A percentile compares a stretch with the other conserved stretches of the same genome.
Evolutionary conservation across 2,329 filamentous ascomycete genomes (phyloP).

Genomic region (Ceratocystis lukuohia): DNA sequence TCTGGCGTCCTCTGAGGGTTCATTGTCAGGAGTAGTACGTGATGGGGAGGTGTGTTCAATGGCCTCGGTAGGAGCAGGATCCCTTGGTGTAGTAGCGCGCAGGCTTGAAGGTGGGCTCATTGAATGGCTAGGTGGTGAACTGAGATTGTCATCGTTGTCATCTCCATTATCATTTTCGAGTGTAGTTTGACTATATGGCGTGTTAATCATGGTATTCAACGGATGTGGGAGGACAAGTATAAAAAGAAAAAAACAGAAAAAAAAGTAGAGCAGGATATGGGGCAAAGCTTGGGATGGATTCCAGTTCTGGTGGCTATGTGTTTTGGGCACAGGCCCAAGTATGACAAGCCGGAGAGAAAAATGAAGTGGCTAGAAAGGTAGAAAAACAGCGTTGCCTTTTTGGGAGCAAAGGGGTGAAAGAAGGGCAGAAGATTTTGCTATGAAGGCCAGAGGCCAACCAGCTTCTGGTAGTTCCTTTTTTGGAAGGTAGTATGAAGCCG

Average conservation of each 20-base stretch:
- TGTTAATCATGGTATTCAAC: slow-evolving; percentile 20
- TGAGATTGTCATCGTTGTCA: slow-evolving; percentile 28
- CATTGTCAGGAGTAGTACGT: slow-evolving; percentile 28
- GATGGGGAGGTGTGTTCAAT: slow-evolving; percentile 28
- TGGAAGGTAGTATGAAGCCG: no score
- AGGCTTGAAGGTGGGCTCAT: slow-evolving; percentile 31
- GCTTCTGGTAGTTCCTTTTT: no score
- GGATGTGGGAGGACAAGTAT: neutral
- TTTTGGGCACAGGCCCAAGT: neutral
- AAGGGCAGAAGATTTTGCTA: neutral
- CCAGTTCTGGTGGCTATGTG: neutral
- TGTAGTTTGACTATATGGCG: slow-evolving; percentile 19
- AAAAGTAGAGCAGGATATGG: slow-evolving; percentile 4
- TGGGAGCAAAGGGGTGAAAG: neutral
- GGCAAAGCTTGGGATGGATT: neutral
- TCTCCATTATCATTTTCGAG: slow-evolving; percentile 24
- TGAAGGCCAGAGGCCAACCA: neutral
- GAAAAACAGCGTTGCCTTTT: neutral
- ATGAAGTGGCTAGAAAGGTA: neutral
- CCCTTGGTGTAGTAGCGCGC: slow-evolving; percentile 32
- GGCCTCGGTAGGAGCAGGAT: slow-evolving; percentile 40
- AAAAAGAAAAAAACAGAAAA: neutral
- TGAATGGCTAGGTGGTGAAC: slow-evolving; percentile 29
- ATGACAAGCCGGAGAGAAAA: neutral
- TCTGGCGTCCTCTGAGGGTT: slow-evolving; percentile 25